These are phyloP conservation scores for Phytomonas francai DNA, from an alignment of 208 protist genomes.

Conservation along the genomic window DNA sequence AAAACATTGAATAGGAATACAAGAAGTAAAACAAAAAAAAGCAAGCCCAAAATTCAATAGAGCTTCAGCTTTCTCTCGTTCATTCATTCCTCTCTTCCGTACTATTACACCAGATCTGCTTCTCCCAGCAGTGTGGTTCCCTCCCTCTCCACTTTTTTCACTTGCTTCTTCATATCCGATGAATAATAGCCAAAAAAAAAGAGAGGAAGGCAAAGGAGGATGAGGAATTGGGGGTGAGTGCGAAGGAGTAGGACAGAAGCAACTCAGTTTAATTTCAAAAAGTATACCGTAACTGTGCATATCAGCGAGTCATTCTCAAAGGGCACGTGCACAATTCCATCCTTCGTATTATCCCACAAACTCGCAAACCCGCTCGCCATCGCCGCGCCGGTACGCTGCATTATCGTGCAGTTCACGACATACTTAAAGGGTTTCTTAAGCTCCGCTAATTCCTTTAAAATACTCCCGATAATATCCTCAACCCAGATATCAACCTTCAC, in stretches of 20 bases:
- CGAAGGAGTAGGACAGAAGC: conserved; percentile 4
- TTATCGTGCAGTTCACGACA: conserved; percentile 82
- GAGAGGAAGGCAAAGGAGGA: not conserved
- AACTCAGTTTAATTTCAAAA: conserved; percentile 76
- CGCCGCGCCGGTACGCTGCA: conserved; percentile 88
- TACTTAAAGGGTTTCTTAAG: conserved; percentile 93
- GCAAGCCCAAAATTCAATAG: not conserved
- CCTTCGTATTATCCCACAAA: conserved; percentile 90
- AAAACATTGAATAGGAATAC: conserved; percentile 9
- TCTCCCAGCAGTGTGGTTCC: not conserved
- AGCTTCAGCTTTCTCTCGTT: not conserved
- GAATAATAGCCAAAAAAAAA: not conserved
- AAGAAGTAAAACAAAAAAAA: conserved; percentile 7
- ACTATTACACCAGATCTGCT: too few relatives aligned
- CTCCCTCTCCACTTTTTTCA: not conserved
- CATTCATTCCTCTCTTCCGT: not conserved
- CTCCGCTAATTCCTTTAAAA: conserved; percentile 77
- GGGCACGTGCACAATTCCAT: conserved; percentile 84
- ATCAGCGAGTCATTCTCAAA: conserved; percentile 83
- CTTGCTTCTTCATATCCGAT: too few relatives aligned
- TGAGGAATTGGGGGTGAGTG: too few relatives aligned
- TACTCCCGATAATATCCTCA: conserved; percentile 63
- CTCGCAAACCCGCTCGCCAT: conserved; percentile 84
- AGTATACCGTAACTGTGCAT: conserved; percentile 83
- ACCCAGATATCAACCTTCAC: conserved; percentile 82